Base-by-base conservation (phyloP, 208 protist species). In the Leishmania guyanensis region DNA sequence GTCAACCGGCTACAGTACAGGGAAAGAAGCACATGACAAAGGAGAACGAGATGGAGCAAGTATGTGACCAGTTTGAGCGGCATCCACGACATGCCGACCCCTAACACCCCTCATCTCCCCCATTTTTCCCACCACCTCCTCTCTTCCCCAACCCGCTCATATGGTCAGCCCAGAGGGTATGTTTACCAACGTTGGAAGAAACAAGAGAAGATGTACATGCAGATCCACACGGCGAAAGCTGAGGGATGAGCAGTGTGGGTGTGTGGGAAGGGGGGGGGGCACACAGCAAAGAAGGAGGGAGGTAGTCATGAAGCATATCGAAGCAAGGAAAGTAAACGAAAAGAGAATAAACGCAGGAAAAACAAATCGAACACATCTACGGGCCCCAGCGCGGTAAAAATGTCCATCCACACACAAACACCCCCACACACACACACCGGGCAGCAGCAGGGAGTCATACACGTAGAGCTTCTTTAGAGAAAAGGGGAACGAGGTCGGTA, bases 291-390 rank as follows among this genome's bases (percentile, higher is more conserved):
- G 22, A 29, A 65, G 53, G 33, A 65, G 17, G 60, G 43, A 0
- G 43, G 43, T 46, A 46, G 43, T 46, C 43, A 46, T 46, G 43
- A 46, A 46, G 43, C 43, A 46, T 46, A 46, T 46, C 43, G 10
- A 64, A n/a, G 56, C 51, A 73, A 73, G 10, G 53, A 73, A 80
- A 71, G 6, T 36, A 56, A 56, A 46, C 43, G 43, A 56, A 56
- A 56, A 9, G 53, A 56, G 53, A 20, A 51, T n/a, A 73, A 54
- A 14, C 17, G 65, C 51, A 51, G 69, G 56, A 26, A 69, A 51
- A 33, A 22, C 65, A 46, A 46, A 36, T n/a, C 26, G 58, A 17
- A 64, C 58, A n/a, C 16, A 64, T n/a, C 26, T 29, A 29, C 26
- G 22, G 1, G 26, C 16, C 16, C 26, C 22, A 64, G 26, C 26